A percentile compares a stretch with the other conserved stretches of the same genome.
phyloP scores from a whole-genome alignment of 2,329 filamentous ascomycete species.

The Colletotrichum paranaense region DNA sequence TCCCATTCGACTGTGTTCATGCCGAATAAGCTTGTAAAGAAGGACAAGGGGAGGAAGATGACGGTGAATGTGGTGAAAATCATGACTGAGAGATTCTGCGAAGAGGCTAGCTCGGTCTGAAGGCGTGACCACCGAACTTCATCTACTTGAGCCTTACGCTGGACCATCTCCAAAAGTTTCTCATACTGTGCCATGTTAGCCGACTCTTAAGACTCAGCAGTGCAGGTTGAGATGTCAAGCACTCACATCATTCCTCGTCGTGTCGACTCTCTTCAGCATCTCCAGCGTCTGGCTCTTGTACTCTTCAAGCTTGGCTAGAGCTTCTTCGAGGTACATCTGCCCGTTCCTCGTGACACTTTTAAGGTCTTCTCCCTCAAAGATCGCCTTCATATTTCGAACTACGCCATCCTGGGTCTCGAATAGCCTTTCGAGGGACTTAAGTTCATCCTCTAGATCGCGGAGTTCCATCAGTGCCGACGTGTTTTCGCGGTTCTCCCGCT shows the following conservation, averaged over 20 bases:
- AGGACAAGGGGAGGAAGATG: conserved; percentile 72
- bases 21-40: conserved; percentile 74
- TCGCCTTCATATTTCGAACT: conserved; percentile 46
- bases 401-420: conserved; percentile 67
- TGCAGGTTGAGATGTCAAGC: background rate
- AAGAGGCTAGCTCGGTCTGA: conserved; percentile 71
- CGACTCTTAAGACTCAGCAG: accelerated
- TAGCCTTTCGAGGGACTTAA: conserved; percentile 65
- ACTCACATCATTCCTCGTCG: conserved; percentile 64
- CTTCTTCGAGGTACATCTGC: conserved; percentile 60
- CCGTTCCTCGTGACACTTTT: conserved; percentile 8
- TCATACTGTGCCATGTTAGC: conserved; percentile 55
- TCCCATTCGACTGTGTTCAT: conserved; percentile 75
- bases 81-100: conserved; percentile 72
- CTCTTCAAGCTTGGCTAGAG: conserved; percentile 63
- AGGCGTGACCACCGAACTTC: conserved; percentile 72
- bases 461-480: conserved; percentile 72
- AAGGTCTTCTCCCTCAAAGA: conserved; percentile 5
- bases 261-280: conserved; percentile 68
- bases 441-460: conserved; percentile 73
- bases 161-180: conserved; percentile 74
- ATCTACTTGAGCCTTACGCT: conserved; percentile 74
- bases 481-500: conserved; percentile 70
- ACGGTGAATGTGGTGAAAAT: conserved; percentile 74
- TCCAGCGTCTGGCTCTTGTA: conserved; percentile 65